Conservation (phyloP, 495 filamentous ascomycete species). For the Aspergillus nanangensis region DNA sequence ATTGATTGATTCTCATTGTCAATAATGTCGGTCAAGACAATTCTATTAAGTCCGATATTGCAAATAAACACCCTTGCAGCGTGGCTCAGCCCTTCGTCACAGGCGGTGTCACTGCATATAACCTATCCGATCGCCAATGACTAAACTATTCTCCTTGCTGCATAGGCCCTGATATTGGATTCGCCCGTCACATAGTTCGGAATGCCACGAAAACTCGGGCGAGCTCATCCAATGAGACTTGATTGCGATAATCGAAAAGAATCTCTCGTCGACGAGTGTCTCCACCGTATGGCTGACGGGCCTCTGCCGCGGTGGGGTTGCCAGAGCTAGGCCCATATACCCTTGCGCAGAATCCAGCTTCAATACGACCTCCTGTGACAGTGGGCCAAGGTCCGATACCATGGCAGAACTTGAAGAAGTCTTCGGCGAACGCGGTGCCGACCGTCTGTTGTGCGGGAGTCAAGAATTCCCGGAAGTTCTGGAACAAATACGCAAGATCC, state of each 20-base stretch:
- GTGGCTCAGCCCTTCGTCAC: no score
- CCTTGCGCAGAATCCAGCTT: slow-evolving; percentile 17
- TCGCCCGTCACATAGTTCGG: slow-evolving; percentile 3
- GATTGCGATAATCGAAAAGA: slow-evolving; percentile 15
- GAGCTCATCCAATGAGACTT: slow-evolving; percentile 22
- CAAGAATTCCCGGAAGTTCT: slow-evolving; percentile 38
- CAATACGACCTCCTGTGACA: slow-evolving; percentile 10
- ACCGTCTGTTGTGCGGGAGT: slow-evolving; percentile 23
- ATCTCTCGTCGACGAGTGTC: slow-evolving; percentile 19
- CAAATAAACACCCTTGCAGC: no score
- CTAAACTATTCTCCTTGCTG: neutral
- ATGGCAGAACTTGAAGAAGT: slow-evolving; percentile 41
- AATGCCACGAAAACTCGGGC: slow-evolving; percentile 17
- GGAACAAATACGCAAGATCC: slow-evolving; percentile 43
- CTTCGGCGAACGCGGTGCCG: slow-evolving; percentile 31
- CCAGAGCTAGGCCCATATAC: slow-evolving; percentile 23
- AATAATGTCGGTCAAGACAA: no score
- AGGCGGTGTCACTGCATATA: no score
- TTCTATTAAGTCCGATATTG: no score
- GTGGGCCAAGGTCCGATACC: slow-evolving; percentile 34
- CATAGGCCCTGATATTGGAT: neutral
- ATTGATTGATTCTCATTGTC: no score
- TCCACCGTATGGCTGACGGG: slow-evolving; percentile 15
- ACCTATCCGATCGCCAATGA: neutral
- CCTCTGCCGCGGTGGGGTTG: slow-evolving; percentile 2